These are phyloP conservation scores for Opeltia flavorubescens DNA, from an alignment of 495 filamentous ascomycete genomes.

Conservation along the genomic window DNA sequence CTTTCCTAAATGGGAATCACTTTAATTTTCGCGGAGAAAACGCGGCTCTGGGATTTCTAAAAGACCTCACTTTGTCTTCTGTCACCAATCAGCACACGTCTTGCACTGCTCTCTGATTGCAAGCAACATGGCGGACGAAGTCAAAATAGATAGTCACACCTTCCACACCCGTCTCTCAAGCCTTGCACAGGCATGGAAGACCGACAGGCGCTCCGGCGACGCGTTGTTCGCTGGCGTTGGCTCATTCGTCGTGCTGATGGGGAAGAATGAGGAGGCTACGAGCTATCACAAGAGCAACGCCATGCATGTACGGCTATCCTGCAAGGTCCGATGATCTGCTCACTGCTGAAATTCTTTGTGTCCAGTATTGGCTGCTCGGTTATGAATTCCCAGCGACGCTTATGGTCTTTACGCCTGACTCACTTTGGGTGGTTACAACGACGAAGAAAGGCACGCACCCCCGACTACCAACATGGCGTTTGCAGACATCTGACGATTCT, in stretches of 20 bases:
- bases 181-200: constrained; percentile 84
- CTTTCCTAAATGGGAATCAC: not conserved
- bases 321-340: no score
- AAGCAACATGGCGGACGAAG: constrained; percentile 41
- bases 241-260: constrained; percentile 80
- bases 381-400: constrained; percentile 97
- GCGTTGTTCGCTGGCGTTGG: constrained; percentile 68
- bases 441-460: constrained; percentile 73
- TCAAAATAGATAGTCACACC: constrained; percentile 79
- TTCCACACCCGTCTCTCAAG: constrained; percentile 87
- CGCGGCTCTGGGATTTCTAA: not conserved
- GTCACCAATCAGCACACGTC: not conserved
- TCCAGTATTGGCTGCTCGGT: constrained; percentile 91
- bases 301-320: constrained; percentile 77
- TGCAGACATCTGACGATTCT: constrained; percentile 14
- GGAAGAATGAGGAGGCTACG: constrained; percentile 77
- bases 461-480: not conserved
- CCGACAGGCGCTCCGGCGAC: constrained; percentile 65
- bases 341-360: not conserved
- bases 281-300: constrained; percentile 89
- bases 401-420: constrained; percentile 78
- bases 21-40: not conserved
- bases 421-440: constrained; percentile 81
- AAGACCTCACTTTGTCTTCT: not conserved
- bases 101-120: not conserved